Evolutionary conservation across 1,139 yeast species (phyloP), one percentile per base, ranked within the genome.

Genomic region (Williopsis jadinii): DNA sequence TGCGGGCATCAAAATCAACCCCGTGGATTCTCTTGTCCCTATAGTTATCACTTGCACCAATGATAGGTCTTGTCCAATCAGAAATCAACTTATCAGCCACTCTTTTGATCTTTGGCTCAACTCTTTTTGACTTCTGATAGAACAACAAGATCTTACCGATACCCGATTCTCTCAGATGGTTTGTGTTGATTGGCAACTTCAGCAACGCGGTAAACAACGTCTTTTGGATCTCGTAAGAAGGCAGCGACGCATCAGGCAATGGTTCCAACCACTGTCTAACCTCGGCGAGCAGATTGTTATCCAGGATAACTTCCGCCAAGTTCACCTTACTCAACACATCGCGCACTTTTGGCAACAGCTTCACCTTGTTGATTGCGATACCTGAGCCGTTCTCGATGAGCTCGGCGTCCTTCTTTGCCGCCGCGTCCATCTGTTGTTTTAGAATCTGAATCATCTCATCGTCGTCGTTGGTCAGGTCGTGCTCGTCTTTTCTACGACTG

Each of bases 221-320:
- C 61, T 84, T 86, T 62, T 94, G 98, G 51, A 94, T 90, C 62
- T 90, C 95, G 64, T 85, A 92, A 1, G 96, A 94, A 11, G 99
- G 99, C 66, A 94, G 72, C 8, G 97, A 87, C 36, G 95, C 95
- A 68, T 94, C 98, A 2, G 98, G 98, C 53, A 94, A 72, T 34
- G 99, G 99, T 62, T 94, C 99, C 45, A 94, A 72, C 99, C 99
- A 94, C 60, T 87, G 81, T 54, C 97, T 75, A 32, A 94, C 92
- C 39, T 96, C 94, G 56, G 92, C 97, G 50, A 94, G 71, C 55
- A 94, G 66, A 62, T 94, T 94, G 62, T 92, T 94, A 67, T 94
- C 99, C 56, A 94, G 73, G 42, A 94, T 86, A 12, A 96, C 84
- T 57, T 90, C 96, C 30, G 96, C 87, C 55, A 88, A 70, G 60